Base-by-base conservation (phyloP, 148 eudicot genomes). In the Bassia scoparia region DNA sequence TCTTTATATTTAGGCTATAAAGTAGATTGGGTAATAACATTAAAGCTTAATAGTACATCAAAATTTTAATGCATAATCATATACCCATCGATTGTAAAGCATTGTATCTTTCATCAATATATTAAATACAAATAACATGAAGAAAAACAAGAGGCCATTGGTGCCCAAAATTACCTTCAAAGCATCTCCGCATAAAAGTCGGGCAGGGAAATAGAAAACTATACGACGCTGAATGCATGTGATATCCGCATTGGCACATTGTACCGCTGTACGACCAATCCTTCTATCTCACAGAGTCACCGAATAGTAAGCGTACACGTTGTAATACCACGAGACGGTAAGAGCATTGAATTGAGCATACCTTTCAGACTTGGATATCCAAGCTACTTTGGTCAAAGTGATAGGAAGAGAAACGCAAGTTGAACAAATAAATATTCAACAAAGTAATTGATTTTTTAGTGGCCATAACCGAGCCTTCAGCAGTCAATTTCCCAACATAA, bases 191-290 rank as follows among this genome's bases (percentile, higher is more conserved):
- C 99, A 91, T 4, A 95, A 59, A 61, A 95, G 97, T 52, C 94
- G 88, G 1, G 96, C 99, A 80, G 97, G 99, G 74, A 95, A 95
- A n/a, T n/a, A 44, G 91, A 71, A 79, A 88, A 95, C 77, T 88
- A 88, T 91, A 30, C 99, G 93, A 53, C 97, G 97, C 74, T 88
- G 96, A n/a, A 84, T 90, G 87, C 79, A n/a, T n/a, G n/a, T 89
- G 94, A n/a, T n/a, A 56, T 95, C 99, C 16, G 94, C 99, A 74
- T 95, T n/a, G n/a, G n/a, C 97, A 62, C 99, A 78, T 95, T 95
- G 79, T 95, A 95, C 43, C 99, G 87, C n/a, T 26, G 92, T 91
- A 30, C 99, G 97, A 30, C n/a, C 99, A 95, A 59, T 95, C n/a
- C 97, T 84, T 95, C 99, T 82, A 95, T 87, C 99, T 91, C 58